Evolutionary conservation across 768 basidiomycete genomes (phyloP).

Genomic region (Leucosporidium creatinivorum): DNA sequence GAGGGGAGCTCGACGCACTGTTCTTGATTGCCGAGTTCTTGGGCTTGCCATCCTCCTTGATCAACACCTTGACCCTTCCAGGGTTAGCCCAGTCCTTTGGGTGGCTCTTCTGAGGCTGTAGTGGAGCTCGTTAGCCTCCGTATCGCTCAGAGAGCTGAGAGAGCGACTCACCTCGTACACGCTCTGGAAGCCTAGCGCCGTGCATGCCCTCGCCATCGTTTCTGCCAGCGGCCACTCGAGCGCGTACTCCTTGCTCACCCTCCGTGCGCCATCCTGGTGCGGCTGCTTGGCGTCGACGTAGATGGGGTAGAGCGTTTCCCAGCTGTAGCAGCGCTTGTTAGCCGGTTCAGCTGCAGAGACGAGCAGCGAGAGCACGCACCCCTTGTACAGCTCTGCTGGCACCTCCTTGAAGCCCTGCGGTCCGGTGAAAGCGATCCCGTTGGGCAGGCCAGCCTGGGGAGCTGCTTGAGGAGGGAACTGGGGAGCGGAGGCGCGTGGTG

Average conservation of each 20-base stretch:
- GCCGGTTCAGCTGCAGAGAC: too few species aligned
- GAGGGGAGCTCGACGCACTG: slow-evolving; percentile 37
- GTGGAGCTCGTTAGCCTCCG: background rate
- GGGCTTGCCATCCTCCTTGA: slow-evolving; percentile 39
- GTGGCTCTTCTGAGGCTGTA: slow-evolving; percentile 64
- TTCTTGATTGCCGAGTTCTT: slow-evolving; percentile 42
- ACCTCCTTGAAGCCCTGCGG: background rate
- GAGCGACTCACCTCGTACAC: slow-evolving; percentile 64
- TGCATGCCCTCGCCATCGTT: slow-evolving; percentile 80
- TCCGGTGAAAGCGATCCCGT: background rate
- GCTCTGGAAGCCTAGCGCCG: slow-evolving; percentile 64
- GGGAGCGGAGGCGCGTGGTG: background rate
- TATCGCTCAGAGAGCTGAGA: background rate
- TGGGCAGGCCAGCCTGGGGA: background rate
- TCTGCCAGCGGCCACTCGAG: slow-evolving; percentile 94
- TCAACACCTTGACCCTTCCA: slow-evolving; percentile 80
- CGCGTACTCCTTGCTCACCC: slow-evolving; percentile 67
- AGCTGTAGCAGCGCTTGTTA: background rate
- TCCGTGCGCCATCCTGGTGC: slow-evolving; percentile 70
- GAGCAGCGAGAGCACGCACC: slow-evolving; percentile 2
- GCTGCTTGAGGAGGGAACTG: too few species aligned
- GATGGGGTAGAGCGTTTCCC: slow-evolving; percentile 66
- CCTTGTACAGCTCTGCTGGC: background rate
- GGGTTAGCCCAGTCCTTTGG: slow-evolving; percentile 99
- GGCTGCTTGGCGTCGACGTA: slow-evolving; percentile 93